Conservation (phyloP, 176 grass and related monocot species). For the Avena sativa region DNA sequence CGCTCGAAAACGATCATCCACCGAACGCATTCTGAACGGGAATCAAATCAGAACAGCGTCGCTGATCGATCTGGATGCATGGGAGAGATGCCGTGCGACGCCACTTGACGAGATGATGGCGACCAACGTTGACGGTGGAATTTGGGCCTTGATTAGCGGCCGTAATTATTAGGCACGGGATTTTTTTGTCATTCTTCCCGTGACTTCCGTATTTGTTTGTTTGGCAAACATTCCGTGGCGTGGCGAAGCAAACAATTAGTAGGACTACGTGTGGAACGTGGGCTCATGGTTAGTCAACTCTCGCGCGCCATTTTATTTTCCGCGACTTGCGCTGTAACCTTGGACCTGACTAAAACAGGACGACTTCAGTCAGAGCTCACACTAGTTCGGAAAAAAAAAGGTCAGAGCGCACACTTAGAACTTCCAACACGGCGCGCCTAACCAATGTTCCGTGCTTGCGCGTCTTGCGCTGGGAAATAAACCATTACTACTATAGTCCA, state of each 20-base stretch:
- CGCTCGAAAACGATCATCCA: neutral
- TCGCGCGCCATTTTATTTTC: neutral
- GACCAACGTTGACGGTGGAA: neutral
- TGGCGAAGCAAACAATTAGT: no score
- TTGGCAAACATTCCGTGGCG: neutral
- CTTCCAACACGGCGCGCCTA: constrained; percentile 15
- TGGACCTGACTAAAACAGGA: neutral
- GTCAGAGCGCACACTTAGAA: neutral
- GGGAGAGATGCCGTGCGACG: neutral
- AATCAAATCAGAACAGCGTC: no score
- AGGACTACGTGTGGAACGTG: no score
- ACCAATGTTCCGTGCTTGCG: neutral
- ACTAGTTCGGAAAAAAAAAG: no score
- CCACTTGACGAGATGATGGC: neutral
- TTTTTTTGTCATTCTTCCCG: neutral
- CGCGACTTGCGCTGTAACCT: constrained; percentile 2
- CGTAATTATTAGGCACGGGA: neutral
- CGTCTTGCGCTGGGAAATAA: neutral
- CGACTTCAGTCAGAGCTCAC: neutral
- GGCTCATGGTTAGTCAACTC: neutral
- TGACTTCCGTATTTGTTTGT: neutral
- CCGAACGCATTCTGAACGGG: neutral
- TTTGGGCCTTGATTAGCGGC: neutral
- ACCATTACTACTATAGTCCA: neutral
- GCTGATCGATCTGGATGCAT: no score